Evolutionary conservation across 805 yeast species (phyloP), one percentile per base, ranked within the genome.

Genomic region (Metschnikowia lunata): DNA sequence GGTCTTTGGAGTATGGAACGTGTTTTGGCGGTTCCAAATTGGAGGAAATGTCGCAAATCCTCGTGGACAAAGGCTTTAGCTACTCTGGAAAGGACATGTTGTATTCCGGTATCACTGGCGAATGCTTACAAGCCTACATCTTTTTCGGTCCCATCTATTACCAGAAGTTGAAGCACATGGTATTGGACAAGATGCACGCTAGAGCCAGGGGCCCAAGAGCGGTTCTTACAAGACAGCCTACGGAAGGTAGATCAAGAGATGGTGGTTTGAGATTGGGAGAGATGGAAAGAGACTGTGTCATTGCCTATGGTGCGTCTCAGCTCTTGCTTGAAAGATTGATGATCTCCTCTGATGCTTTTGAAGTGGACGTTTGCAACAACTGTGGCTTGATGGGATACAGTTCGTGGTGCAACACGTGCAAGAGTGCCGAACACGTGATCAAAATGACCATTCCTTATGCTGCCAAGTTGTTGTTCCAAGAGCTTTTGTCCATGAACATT

Each of bases 191-290:
- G 69, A 93, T 93, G 99, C 99, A 93, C 62, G 99, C 99, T 1
- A 86, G 99, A 76, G 97, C 99, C 2, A 82, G 99, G 64, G 99
- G 99, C 41, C 99, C 99, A 45, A 81, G 98, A 57, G 99, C 99
- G 0, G 98, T 93, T 10, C 75, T 93, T 47, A 93, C 99, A 8
- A 82, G 99, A 67, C 99, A 93, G 69, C 53, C 53, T 13, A 91
- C 98, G 0, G 99, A 93, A 67, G 99, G 99, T 77, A 80, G 99
- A 67, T 88, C 97, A 2, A 80, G 99, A 67, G 99, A 93, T 67
- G 99, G 99, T 79, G 99, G 99, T 63, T 78, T 93, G 63, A 84
- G 99, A 74, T 78, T 93, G 65, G 99, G 99, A 59, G 99, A 93
- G 72, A 93, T 93, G 99, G 99, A 93, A 67, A 85, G 99, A 69